These are phyloP conservation scores for Glomus cerebriforme DNA, from an alignment of 192 early-diverging fungal species.

Conservation along the genomic window DNA sequence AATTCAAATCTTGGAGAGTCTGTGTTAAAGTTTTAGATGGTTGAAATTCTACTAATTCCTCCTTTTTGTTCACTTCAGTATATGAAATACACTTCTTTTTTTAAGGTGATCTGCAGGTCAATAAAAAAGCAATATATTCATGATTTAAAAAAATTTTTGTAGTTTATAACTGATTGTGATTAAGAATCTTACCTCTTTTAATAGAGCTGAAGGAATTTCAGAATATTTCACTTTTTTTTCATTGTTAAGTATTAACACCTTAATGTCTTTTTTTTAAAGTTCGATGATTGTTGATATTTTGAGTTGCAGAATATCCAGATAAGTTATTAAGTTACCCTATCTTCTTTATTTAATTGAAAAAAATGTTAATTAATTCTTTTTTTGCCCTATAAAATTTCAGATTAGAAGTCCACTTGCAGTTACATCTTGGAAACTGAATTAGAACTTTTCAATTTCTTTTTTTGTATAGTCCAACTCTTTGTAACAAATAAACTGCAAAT, in stretches of 20 bases:
- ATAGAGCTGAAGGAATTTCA: neutral
- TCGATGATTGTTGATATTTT: neutral
- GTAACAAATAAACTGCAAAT: neutral
- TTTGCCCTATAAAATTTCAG: neutral
- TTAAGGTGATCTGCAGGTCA: no score
- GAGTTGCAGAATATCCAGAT: neutral
- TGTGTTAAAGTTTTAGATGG: no score
- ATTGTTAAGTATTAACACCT: constrained; percentile 6
- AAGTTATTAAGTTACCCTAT: neutral
- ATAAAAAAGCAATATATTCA: no score
- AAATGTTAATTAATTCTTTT: neutral
- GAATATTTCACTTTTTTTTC: neutral
- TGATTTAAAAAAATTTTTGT: no score
- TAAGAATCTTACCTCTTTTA: neutral
- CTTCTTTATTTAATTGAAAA: neutral
- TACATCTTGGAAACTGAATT: no score
- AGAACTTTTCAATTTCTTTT: neutral
- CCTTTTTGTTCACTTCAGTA: no score
- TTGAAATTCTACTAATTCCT: no score
- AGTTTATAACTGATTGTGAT: no score
- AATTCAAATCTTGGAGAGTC: no score
- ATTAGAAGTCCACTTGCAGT: neutral
- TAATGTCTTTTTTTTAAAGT: neutral
- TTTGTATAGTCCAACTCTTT: neutral
- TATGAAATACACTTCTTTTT: no score